These are phyloP conservation scores for Neofusicoccum parvum DNA, from an alignment of 2,329 filamentous ascomycete genomes.

Conservation along the genomic window DNA sequence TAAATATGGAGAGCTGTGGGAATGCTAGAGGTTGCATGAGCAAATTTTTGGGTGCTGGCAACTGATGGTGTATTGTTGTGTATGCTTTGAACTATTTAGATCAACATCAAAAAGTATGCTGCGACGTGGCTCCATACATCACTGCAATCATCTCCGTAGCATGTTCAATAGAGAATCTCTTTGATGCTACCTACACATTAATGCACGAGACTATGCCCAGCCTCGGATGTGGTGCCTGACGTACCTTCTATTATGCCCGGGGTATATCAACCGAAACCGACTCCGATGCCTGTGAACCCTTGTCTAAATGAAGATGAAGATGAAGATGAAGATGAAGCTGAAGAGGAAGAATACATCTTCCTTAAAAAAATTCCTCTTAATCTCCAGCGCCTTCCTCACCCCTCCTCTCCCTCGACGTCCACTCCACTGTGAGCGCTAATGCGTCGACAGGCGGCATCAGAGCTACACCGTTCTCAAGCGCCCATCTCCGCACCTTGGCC, in stretches of 20 bases:
- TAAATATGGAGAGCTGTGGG: no score
- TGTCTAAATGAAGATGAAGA: neutral
- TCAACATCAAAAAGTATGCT: neutral
- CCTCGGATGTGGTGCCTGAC: neutral
- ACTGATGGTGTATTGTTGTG: neutral
- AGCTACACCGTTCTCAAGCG: slow-evolving; percentile 12
- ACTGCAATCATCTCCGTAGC: neutral
- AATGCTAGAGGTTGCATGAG: no score
- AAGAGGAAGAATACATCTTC: no score
- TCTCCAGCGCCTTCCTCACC: neutral
- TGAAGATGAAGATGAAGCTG: no score
- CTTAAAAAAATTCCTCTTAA: neutral
- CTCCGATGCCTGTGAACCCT: neutral
- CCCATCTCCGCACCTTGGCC: slow-evolving; percentile 20
- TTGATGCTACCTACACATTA: neutral
- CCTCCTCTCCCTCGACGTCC: slow-evolving; percentile 5
- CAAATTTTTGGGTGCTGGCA: no score
- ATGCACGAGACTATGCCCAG: neutral
- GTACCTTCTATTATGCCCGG: slow-evolving; percentile 15
- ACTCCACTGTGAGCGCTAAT: slow-evolving; percentile 2
- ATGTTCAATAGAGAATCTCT: neutral
- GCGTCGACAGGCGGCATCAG: slow-evolving; percentile 17
- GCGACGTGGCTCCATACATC: neutral
- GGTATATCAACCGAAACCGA: slow-evolving; percentile 10
- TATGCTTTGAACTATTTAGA: neutral